Base-by-base conservation (phyloP, 176 grass and related monocot species). In the Aegilops speltoides region DNA sequence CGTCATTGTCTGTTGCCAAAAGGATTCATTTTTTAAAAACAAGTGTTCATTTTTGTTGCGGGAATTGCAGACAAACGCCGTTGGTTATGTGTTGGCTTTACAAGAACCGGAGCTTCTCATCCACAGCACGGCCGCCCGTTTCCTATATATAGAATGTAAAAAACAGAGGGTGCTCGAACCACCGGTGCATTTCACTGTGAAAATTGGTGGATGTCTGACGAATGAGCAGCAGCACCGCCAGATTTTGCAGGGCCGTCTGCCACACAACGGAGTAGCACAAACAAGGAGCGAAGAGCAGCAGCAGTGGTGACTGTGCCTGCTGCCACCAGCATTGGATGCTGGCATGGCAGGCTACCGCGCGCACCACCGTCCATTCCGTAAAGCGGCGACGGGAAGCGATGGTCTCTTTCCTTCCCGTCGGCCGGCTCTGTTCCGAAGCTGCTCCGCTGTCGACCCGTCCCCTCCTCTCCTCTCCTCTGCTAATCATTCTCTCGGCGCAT, bases 321-420 rank as follows among this genome's bases (percentile, higher is more conserved):
- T 4, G 38, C 62, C 38, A 67, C 62, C 79, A 12, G 79, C 79
- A 15, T 5, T 67, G 63, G 79, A 68, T 81, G 62, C 62, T 67
- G 40, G 23, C 62, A 48, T 7, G 28, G 40, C 72, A 75, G 72
- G 72, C 60, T 43, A 12, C 41, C 41, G 12, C 41, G 41, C 41
- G 41, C 41, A 43, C 41, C 41, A 41, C 79, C 79, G 41, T 33
- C 63, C 62, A 50, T 50, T 31, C 8, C 17, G n/a, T 22, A 82
- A 56, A 76, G 13, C n/a, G 23, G 41, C 19, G 26, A 74, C 45
- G 46, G 62, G 63, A 75, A 64, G 23, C 79, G 36, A 66, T 6
- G 72, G 26, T 29, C 72, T 29, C 40, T 50, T 17, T 41, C 40
- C 10, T 79, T 6, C 9, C 23, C 63, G 68, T 87, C 68, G 65